A percentile compares a stretch with the other conserved stretches of the same genome.
Conservation (phyloP, 805 yeast genomes). For the Priceomyces melissophilus region DNA sequence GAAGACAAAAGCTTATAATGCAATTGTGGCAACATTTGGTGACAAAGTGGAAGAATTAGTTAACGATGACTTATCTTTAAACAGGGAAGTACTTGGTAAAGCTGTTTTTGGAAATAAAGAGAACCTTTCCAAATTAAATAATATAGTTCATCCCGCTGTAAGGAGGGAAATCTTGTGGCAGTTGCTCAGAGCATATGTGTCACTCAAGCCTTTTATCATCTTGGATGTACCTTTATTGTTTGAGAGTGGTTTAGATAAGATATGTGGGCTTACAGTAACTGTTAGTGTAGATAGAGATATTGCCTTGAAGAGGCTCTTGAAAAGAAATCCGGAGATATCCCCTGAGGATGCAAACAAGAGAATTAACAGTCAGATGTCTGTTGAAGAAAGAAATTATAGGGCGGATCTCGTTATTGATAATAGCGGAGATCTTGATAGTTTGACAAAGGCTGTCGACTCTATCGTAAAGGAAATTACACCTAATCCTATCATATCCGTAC, state of each 20-base stretch:
- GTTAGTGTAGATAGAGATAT: constrained; percentile 56
- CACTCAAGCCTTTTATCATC: constrained; percentile 57
- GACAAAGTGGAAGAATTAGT: constrained; percentile 51
- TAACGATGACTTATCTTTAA: constrained; percentile 43
- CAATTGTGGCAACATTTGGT: constrained; percentile 60
- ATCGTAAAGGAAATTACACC: constrained; percentile 28
- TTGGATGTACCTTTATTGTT: constrained; percentile 89
- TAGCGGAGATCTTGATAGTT: constrained; percentile 27
- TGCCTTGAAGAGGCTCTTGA: constrained; percentile 62
- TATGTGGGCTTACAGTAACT: constrained; percentile 71
- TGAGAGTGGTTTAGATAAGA: constrained; percentile 66
- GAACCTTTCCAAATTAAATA: constrained; percentile 59
- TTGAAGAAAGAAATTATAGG: constrained; percentile 48
- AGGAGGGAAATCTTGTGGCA: constrained; percentile 59
- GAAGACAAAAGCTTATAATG: constrained; percentile 64
- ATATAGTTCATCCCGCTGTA: constrained; percentile 87
- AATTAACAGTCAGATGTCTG: constrained; percentile 73
- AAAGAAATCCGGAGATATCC: constrained; percentile 65
- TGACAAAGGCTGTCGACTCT: constrained; percentile 18
- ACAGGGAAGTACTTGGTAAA: constrained; percentile 72
- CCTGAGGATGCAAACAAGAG: constrained; percentile 67
- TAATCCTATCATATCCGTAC: constrained; percentile 11
- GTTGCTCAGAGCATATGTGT: constrained; percentile 55
- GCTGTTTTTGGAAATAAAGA: constrained; percentile 69
- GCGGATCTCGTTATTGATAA: constrained; percentile 74